Base-by-base conservation (phyloP, 2,329 filamentous ascomycete genomes). In the Phyllosticta paracitricarpa region DNA sequence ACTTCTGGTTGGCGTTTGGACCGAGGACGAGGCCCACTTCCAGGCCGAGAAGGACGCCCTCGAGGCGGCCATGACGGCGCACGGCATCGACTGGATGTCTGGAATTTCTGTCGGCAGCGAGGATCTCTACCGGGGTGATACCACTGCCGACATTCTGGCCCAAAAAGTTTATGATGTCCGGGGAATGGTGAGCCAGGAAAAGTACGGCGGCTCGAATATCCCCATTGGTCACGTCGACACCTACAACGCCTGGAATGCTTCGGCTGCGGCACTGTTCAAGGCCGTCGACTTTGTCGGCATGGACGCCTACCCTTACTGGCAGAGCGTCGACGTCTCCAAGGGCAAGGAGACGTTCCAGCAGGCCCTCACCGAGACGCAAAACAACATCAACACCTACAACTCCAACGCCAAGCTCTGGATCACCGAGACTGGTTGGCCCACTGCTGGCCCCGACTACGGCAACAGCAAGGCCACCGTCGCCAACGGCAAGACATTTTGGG, bases 111-210 rank as follows among this genome's bases (percentile, higher is more conserved):
- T 75, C 52, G 73, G 73, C 58, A 72, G 68, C 63, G 73, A 75
- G 64, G 73, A 75, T 56, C 63, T 94, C 53, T 94, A 94, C 81
- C 87, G 89, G 9, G 68, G 58, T 52, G 64, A 65, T 24, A 63
- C 62, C 25, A 59, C 25, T 26, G 24, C 64, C 3, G 56, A 51
- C 33, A 55, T 40, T 22, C 55, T 65, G n/a, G 64, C 64, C 24
- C 35, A 62, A 54, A 60, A 65, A 55, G 71, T 74, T 64, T 68
- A 72, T 62, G 66, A 69, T 51, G 68, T 71, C 14, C 69, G 69
- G 40, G 66, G 66, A 58, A 65, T 65, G 64, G 62, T 65, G 52
- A 54, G 40, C 28, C 61, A 62, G 61, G 57, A 62, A 52, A 56
- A 61, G 35, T 64, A 63, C 51, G 59, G 63, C 48, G 64, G 64